Base-by-base conservation (phyloP, 2,329 filamentous ascomycete genomes). In the Alternaria sp. region DNA sequence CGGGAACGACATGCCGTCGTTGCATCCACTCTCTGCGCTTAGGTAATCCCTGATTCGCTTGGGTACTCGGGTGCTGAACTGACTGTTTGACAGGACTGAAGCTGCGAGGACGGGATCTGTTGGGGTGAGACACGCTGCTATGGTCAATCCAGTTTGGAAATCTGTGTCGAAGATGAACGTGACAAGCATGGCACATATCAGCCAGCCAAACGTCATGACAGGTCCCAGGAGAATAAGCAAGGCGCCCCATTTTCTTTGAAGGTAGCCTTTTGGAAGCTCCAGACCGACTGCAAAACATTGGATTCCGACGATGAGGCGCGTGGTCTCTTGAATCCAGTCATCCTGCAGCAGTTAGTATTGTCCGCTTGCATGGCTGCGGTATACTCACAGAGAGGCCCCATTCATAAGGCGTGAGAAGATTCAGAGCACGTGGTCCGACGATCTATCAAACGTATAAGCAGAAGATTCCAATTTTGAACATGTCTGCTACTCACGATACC, bases 71-170 rank as follows among this genome's bases (percentile, higher is more conserved):
- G 77, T 76, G 54, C 82, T 84, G 75, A 87, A 87, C 49, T 81
- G 82, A 30, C 81, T 83, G 64, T 86, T 84, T 2, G 81, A 80
- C 12, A 87, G 76, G 2, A 87, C 84, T 22, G 80, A 83, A 4
- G 85, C 83, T 1, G 85, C 83, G 12, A 87, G 75, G 0, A 87
- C 84, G 0, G 85, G 85, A 73, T 87, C 85, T 0, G 85, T 87
- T 1, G 85, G 85, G 0, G 85, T 85, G 2, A 87, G 77, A 65
- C 84, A 87, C 4, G 85, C 85, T 0, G 81, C 82, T 24, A 87
- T 81, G 5, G 84, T 80, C 39, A 86, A 67, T 1, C 84, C 81
- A 1, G 83, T 83, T 0, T 80, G 69, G 30, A 82, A 65, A 48
- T 81, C 77, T 0, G 79, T 82, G 5, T 80, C 61, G 67, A 87